Conservation (phyloP, 1,284 basidiomycete genomes). For the Mycena sp. region DNA sequence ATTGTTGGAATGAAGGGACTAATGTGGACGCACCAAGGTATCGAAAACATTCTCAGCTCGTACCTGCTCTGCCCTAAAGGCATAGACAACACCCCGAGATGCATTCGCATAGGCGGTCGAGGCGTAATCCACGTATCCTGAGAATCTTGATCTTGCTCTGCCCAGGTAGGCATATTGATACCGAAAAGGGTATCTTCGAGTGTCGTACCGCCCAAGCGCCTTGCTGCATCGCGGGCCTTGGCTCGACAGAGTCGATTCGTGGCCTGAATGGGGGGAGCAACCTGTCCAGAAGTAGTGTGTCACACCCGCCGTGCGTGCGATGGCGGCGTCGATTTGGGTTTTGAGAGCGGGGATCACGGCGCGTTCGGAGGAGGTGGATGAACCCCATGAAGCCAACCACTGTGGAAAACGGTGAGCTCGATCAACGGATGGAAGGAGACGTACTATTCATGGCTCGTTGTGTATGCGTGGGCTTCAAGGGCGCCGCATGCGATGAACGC, state of each 20-base stretch:
- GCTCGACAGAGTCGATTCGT: slow-evolving; percentile 10
- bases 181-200: slow-evolving; percentile 9
- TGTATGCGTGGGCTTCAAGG: no score
- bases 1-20: neutral
- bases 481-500: no score
- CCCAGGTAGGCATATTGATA: slow-evolving; percentile 2
- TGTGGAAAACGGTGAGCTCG: neutral
- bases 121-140: slow-evolving; percentile 8
- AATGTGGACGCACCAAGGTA: neutral
- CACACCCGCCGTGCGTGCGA: no score
- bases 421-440: no score
- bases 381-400: slow-evolving; percentile 5
- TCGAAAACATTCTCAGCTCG: slow-evolving; percentile 10
- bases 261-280: slow-evolving; percentile 3
- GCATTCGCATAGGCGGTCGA: no score
- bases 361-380: no score
- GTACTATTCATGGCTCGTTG: no score
- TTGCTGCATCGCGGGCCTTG: slow-evolving; percentile 3
- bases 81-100: no score
- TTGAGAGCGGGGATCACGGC: no score
- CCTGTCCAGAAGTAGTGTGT: slow-evolving; percentile 18
- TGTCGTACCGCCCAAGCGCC: slow-evolving; percentile 7
- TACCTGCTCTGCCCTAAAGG: slow-evolving; percentile 7
- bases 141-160: neutral
- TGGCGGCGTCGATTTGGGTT: no score